These are phyloP conservation scores for Inonotus hispidus DNA, from an alignment of 1,284 basidiomycete species.

Conservation along the genomic window DNA sequence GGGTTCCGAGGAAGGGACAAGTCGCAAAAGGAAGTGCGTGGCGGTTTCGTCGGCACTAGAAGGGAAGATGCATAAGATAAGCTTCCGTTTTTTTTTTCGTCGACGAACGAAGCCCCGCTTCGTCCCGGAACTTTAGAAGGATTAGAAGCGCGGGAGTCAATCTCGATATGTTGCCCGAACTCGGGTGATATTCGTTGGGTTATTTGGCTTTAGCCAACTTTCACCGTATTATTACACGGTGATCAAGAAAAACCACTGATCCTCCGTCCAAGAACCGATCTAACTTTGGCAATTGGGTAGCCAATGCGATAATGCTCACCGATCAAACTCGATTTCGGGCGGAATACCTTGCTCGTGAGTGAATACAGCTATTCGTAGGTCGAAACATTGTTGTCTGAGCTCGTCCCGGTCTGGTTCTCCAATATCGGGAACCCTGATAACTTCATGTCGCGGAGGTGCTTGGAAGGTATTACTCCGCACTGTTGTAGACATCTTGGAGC, in stretches of 20 bases:
- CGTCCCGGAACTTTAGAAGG: background rate
- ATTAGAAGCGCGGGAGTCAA: background rate
- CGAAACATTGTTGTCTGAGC: conserved; percentile 50
- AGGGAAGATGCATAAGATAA: too few species aligned
- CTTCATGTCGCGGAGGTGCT: conserved; percentile 45
- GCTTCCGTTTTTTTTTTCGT: background rate
- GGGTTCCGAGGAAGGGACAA: conserved; percentile 51
- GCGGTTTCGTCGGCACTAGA: background rate
- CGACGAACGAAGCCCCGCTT: too few species aligned
- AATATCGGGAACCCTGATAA: conserved; percentile 40
- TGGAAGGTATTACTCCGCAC: too few species aligned
- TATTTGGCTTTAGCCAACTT: background rate
- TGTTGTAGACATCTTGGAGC: too few species aligned
- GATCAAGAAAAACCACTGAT: too few species aligned
- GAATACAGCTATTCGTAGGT: conserved; percentile 65
- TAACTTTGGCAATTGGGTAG: background rate
- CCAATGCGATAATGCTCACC: conserved; percentile 24
- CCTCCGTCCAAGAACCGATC: too few species aligned
- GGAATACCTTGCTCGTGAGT: conserved; percentile 65
- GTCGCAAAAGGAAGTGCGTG: conserved; percentile 60
- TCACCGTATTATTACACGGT: too few species aligned
- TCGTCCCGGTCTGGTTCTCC: conserved; percentile 30
- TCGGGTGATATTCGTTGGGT: too few species aligned
- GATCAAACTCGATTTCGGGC: conserved; percentile 57
- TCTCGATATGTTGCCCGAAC: too few species aligned